Evolutionary conservation across 305 asterid genomes (phyloP), one percentile per base, ranked within the genome.

Genomic region (Plantago coronopus): DNA sequence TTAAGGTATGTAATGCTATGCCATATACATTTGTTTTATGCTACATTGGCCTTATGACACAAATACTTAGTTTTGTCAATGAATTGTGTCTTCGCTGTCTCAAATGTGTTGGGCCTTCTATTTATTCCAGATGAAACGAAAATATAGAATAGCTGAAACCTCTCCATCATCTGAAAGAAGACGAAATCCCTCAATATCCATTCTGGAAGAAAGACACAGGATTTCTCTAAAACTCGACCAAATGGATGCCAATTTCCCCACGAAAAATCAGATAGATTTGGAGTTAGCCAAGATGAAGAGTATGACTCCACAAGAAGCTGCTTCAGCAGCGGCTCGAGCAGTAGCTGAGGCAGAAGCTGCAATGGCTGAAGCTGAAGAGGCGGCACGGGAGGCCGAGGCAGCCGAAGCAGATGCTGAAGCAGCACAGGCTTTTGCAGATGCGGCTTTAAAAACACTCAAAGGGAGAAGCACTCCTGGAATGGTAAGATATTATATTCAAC

Each of bases 351-450:
- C 98, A 47, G 98, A 93, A 78, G 91, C 89, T 71, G 98, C 98
- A 21, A 81, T 93, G 75, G 97, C 94, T 50, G 98, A 93, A 70
- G 98, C 98, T 68, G 98, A 83, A 79, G 96, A 86, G 82, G 97
- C 98, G 10, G 96, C 88, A 29, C 85, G 79, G 61, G 98, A 84
- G 68, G 97, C 97, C 63, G 97, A 93, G 69, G 95, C 94, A 48
- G 97, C 97, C 6, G 98, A 93, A 81, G 95, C 97, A 72, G 98
- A 93, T 70, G 98, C 98, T 37, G 97, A 93, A 69, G 96, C 96
- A 10, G 97, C 98, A 54, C 93, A 83, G 73, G 97, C 95, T 54
- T 89, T 89, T 82, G 96, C 96, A 59, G 95, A 88, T 55, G 96
- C 95, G 58, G 95, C 98, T 23, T 54, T 72, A 63, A 86, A 83